A percentile compares a stretch with the other conserved stretches of the same genome.
These are phyloP conservation scores for Plantago coronopus DNA, from an alignment of 305 asterid genomes.

Conservation along the genomic window DNA sequence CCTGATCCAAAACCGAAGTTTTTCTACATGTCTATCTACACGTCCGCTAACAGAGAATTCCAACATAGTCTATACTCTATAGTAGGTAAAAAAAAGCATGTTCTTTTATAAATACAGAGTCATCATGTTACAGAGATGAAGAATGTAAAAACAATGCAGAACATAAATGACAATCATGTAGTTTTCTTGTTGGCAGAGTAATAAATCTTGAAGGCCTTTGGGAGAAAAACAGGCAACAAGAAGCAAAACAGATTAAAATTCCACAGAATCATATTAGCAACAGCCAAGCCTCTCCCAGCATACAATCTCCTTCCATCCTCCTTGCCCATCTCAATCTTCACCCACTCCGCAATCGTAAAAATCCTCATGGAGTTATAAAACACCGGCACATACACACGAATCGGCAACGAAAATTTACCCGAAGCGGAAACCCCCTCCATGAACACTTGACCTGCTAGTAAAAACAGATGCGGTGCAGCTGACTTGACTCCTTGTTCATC, in stretches of 20 bases:
- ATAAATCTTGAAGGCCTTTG: slow-evolving; percentile 63
- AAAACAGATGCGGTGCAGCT: slow-evolving; percentile 72
- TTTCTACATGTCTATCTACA: too few species aligned
- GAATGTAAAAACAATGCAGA: too few species aligned
- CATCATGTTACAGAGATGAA: too few species aligned
- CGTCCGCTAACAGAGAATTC: too few species aligned
- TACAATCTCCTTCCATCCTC: slow-evolving; percentile 37
- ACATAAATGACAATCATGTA: too few species aligned
- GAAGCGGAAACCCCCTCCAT: slow-evolving; percentile 57
- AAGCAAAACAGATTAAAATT: slow-evolving; percentile 68
- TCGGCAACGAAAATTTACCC: slow-evolving; percentile 47
- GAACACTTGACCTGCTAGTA: slow-evolving; percentile 65
- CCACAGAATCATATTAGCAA: slow-evolving; percentile 62
- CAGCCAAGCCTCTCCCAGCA: slow-evolving; percentile 54
- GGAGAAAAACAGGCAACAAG: slow-evolving; percentile 68
- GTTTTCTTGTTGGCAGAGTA: slow-evolving; percentile 22
- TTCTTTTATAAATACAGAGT: too few species aligned
- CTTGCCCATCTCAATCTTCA: slow-evolving; percentile 39
- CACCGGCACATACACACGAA: slow-evolving; percentile 65
- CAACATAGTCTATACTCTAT: too few species aligned
- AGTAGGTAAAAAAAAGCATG: too few species aligned
- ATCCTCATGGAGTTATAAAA: slow-evolving; percentile 64
- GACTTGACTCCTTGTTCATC: slow-evolving; percentile 60
- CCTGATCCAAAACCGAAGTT: too few species aligned
- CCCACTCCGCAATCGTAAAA: slow-evolving; percentile 49